Conservation (phyloP, 2,329 filamentous ascomycete species). For the Orbilia javanica region DNA sequence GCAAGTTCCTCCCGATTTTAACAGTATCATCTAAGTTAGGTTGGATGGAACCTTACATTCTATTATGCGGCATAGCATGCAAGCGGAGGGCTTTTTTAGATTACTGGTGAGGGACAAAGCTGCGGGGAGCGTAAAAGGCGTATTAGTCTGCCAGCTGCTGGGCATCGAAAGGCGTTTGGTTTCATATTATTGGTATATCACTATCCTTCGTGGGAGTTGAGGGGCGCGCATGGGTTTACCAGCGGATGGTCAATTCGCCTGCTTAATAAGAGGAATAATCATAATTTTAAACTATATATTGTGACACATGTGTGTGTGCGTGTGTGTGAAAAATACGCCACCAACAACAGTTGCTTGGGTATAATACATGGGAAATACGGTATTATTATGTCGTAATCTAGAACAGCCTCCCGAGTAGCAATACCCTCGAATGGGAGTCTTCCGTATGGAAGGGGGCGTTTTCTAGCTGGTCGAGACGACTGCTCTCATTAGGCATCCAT, state of each 20-base stretch:
- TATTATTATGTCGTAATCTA: too few species aligned
- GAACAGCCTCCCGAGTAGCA: too few species aligned
- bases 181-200: neutral
- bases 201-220: neutral
- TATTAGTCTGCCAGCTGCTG: neutral
- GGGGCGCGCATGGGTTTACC: neutral
- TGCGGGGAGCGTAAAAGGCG: conserved; percentile 16
- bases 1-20: conserved; percentile 76
- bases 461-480: too few species aligned
- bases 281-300: neutral
- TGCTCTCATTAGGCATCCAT: too few species aligned
- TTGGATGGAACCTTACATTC: neutral
- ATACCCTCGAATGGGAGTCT: too few species aligned
- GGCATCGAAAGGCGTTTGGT: conserved; percentile 34
- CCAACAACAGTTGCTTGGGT: too few species aligned
- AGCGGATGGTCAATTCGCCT: neutral
- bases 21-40: conserved; percentile 37
- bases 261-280: too few species aligned
- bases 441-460: too few species aligned
- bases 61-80: conserved; percentile 9
- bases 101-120: neutral
- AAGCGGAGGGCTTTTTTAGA: neutral
- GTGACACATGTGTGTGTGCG: too few species aligned
- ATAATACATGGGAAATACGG: too few species aligned
- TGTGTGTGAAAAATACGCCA: too few species aligned